phyloP scores from a whole-genome alignment of 805 yeast species.

The Kluyveromyces starmeri region DNA sequence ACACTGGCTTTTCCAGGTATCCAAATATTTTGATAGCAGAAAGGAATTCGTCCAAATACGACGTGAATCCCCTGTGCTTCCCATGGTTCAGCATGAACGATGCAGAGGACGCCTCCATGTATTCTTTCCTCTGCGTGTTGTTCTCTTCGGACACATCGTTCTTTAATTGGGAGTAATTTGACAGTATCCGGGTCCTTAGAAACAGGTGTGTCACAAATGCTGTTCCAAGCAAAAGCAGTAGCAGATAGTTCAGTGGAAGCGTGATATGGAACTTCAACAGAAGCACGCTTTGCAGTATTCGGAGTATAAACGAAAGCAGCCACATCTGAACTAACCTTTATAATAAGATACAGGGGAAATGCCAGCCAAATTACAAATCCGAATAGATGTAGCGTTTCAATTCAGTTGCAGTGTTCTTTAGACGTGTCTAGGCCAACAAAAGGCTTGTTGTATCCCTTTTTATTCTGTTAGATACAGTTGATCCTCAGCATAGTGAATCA shows the following conservation, averaged over 20 bases:
- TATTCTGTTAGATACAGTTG: too few relatives aligned
- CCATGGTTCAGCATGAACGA: conserved; percentile 3
- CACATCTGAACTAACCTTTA: too few relatives aligned
- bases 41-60: conserved; percentile 80
- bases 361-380: too few relatives aligned
- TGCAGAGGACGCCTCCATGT: conserved; percentile 3
- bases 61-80: conserved; percentile 30
- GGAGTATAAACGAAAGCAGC: not conserved
- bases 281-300: conserved; percentile 1
- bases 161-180: conserved; percentile 3
- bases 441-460: too few relatives aligned
- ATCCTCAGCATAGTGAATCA: too few relatives aligned
- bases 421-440: too few relatives aligned
- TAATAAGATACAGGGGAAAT: too few relatives aligned
- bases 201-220: conserved; percentile 1
- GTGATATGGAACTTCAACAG: conserved; percentile 5
- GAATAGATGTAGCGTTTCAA: too few relatives aligned
- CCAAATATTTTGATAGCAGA: conserved; percentile 92
- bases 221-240: conserved; percentile 1
- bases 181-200: conserved; percentile 1
- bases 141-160: conserved; percentile 2
- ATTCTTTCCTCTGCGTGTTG: conserved; percentile 2
- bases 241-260: conserved; percentile 4
- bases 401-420: too few relatives aligned
- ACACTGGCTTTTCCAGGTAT: conserved; percentile 80